These are phyloP conservation scores for Metarhizium humberi DNA, from an alignment of 2,329 filamentous ascomycete species.

Conservation along the genomic window DNA sequence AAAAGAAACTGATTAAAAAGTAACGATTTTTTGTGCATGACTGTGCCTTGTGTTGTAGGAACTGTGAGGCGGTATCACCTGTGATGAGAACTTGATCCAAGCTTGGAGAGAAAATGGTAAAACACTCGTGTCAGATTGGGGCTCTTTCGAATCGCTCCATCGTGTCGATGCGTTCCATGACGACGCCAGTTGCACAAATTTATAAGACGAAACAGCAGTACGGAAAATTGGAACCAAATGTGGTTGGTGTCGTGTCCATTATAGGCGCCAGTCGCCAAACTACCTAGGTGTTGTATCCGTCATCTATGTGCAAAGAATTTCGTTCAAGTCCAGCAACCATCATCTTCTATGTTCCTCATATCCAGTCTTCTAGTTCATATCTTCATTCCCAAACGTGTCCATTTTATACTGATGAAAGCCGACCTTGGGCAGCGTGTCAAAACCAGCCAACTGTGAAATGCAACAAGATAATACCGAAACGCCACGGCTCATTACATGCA, in stretches of 20 bases:
- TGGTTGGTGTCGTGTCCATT: neutral
- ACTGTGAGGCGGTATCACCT: neutral
- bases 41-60: neutral
- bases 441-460: neutral
- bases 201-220: neutral
- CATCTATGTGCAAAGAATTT: neutral
- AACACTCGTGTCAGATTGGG: neutral
- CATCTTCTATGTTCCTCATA: neutral
- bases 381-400: neutral
- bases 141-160: neutral
- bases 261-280: neutral
- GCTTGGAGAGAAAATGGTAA: neutral
- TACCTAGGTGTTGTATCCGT: neutral
- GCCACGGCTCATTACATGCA: neutral
- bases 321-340: neutral
- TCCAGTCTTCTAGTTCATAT: neutral
- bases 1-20: constrained; percentile 28
- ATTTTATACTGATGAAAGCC: neutral
- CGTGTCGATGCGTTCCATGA: neutral
- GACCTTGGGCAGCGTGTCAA: neutral
- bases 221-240: neutral
- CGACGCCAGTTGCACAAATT: neutral
- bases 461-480: neutral
- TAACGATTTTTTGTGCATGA: constrained; percentile 19
- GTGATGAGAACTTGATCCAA: neutral